These are phyloP conservation scores for Spathaspora girioi DNA, from an alignment of 805 yeast species.

Conservation along the genomic window DNA sequence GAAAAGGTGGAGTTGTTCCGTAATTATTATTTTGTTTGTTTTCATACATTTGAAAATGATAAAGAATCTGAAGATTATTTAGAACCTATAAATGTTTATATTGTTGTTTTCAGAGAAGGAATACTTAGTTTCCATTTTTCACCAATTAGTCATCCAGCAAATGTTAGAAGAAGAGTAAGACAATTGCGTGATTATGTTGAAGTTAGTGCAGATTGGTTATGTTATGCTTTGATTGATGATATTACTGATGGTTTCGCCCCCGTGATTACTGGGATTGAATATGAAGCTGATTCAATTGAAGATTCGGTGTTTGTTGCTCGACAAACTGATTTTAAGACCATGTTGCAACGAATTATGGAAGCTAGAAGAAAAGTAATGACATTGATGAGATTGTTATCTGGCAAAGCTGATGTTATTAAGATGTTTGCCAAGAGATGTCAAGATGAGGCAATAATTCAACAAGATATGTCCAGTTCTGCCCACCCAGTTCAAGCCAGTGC, in stretches of 20 bases:
- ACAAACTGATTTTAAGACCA: conserved; percentile 66
- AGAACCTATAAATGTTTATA: conserved; percentile 74
- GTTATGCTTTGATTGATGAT: conserved; percentile 80
- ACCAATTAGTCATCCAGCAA: conserved; percentile 58
- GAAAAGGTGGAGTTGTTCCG: conserved; percentile 93
- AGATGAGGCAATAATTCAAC: conserved; percentile 50
- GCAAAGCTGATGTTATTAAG: conserved; percentile 93
- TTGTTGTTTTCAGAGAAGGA: conserved; percentile 60
- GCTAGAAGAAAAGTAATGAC: conserved; percentile 91
- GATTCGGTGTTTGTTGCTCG: conserved; percentile 82
- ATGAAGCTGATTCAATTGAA: conserved; percentile 79
- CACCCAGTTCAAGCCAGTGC: conserved; percentile 16
- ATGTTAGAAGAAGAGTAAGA: conserved; percentile 78
- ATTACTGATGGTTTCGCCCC: conserved; percentile 85
- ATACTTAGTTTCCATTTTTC: conserved; percentile 57
- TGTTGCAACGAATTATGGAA: conserved; percentile 84
- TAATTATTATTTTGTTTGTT: conserved; percentile 89
- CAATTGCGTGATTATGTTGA: conserved; percentile 74
- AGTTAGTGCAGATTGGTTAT: conserved; percentile 78
- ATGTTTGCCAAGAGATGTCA: conserved; percentile 95
- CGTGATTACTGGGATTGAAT: conserved; percentile 70
- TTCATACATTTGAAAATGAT: conserved; percentile 93
- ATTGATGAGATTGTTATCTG: conserved; percentile 79
- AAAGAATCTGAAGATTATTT: conserved; percentile 74
- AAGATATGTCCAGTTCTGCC: conserved; percentile 12